Percentiles rank a stretch among this genome's conserved stretches.
Conservation (phyloP, 176 grass and related monocot species). For the Thinopyrum elongatum region DNA sequence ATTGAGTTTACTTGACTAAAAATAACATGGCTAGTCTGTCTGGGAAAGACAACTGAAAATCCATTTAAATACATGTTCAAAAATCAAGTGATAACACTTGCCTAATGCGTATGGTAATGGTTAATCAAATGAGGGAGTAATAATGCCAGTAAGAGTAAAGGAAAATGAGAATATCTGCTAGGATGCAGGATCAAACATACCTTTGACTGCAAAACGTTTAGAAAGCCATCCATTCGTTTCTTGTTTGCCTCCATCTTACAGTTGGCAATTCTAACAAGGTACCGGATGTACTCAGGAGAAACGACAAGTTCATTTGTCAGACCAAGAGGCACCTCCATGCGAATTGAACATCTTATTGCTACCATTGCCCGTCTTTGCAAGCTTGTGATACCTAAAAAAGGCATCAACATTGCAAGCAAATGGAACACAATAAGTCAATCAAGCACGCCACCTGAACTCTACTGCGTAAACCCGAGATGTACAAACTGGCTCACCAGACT, state of each 20-base stretch:
- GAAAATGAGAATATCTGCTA: background rate
- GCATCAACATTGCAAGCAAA: background rate
- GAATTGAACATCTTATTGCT: constrained; percentile 87
- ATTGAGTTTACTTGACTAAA: background rate
- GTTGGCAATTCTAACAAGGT: constrained; percentile 81
- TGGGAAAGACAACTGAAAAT: constrained; percentile 8
- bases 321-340: constrained; percentile 90
- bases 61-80: background rate
- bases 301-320: constrained; percentile 49
- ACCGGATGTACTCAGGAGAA: constrained; percentile 58
- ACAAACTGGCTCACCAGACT: constrained; percentile 60
- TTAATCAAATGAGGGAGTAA: background rate
- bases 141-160: background rate
- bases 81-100: background rate
- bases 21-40: background rate
- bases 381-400: constrained; percentile 75
- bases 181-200: constrained; percentile 27
- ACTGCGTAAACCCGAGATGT: background rate
- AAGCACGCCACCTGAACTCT: background rate
- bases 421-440: background rate
- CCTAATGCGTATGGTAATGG: background rate
- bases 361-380: constrained; percentile 81
- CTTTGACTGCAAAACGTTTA: constrained; percentile 58
- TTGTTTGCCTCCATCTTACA: constrained; percentile 90
- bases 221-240: constrained; percentile 68